Conservation (phyloP, 306 rosid species). For the Vicia sativa region DNA sequence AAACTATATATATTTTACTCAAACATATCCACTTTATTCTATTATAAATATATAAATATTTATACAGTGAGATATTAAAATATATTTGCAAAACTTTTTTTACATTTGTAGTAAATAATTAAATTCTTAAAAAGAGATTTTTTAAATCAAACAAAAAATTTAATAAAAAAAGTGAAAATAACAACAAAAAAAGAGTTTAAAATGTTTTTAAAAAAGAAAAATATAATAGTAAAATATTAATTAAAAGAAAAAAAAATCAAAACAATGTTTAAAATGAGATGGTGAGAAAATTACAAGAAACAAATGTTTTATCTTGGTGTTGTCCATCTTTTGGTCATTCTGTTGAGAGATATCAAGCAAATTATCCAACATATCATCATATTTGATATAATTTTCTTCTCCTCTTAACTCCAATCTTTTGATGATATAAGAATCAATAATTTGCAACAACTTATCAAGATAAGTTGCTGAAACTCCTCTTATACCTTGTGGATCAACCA, state of each 20-base stretch:
- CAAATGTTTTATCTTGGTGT: constrained; percentile 28
- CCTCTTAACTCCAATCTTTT: constrained; percentile 37
- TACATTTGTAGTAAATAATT: too few relatives aligned
- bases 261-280: neutral
- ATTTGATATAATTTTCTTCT: neutral
- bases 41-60: too few relatives aligned
- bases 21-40: too few relatives aligned
- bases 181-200: too few relatives aligned
- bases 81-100: too few relatives aligned
- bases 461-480: constrained; percentile 4
- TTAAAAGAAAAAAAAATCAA: neutral
- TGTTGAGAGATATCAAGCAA: constrained; percentile 45
- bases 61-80: too few relatives aligned
- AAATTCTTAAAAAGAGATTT: too few relatives aligned
- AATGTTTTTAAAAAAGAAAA: too few relatives aligned
- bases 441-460: constrained; percentile 21
- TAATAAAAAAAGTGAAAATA: too few relatives aligned
- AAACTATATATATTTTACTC: too few relatives aligned
- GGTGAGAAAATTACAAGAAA: constrained; percentile 34
- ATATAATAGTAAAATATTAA: neutral
- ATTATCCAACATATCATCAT: constrained; percentile 46
- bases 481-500: constrained; percentile 50
- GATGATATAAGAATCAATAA: constrained; percentile 20
- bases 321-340: constrained; percentile 42
- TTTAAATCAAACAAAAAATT: too few relatives aligned